These are phyloP conservation scores for Linnemannia exigua DNA, from an alignment of 192 early-diverging fungal species.

Conservation along the genomic window DNA sequence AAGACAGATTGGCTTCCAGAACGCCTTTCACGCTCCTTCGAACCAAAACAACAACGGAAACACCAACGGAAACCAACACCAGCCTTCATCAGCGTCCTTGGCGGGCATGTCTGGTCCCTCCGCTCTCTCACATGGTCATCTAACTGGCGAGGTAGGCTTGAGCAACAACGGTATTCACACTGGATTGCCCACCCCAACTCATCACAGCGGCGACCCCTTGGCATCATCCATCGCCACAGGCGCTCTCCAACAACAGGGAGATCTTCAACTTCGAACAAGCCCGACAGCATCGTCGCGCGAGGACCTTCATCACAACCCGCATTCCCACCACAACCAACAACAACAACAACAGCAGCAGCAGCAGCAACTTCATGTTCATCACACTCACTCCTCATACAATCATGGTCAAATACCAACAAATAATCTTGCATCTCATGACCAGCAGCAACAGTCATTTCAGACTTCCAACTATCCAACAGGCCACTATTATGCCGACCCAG, in stretches of 20 bases:
- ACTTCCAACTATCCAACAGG: constrained; percentile 19
- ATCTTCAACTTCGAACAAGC: constrained; percentile 26
- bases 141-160: constrained; percentile 20
- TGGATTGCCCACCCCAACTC: not conserved
- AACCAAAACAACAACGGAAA: constrained; percentile 29
- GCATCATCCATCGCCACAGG: constrained; percentile 16
- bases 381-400: constrained; percentile 33
- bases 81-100: constrained; percentile 7
- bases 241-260: constrained; percentile 30
- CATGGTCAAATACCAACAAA: constrained; percentile 29
- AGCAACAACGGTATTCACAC: constrained; percentile 10
- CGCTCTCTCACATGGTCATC: constrained; percentile 8
- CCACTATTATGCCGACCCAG: constrained; percentile 45
- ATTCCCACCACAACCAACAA: constrained; percentile 31
- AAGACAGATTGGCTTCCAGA: constrained; percentile 29
- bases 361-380: constrained; percentile 45
- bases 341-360: constrained; percentile 25
- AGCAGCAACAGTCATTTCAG: constrained; percentile 40
- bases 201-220: constrained; percentile 26
- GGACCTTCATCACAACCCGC: constrained; percentile 40
- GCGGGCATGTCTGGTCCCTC: not conserved
- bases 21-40: constrained; percentile 24
- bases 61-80: constrained; percentile 20
- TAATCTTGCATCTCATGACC: constrained; percentile 28
- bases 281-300: constrained; percentile 26